Evolutionary conservation across 2,329 filamentous ascomycete genomes (phyloP).

Genomic region (Botrytis fragariae): DNA sequence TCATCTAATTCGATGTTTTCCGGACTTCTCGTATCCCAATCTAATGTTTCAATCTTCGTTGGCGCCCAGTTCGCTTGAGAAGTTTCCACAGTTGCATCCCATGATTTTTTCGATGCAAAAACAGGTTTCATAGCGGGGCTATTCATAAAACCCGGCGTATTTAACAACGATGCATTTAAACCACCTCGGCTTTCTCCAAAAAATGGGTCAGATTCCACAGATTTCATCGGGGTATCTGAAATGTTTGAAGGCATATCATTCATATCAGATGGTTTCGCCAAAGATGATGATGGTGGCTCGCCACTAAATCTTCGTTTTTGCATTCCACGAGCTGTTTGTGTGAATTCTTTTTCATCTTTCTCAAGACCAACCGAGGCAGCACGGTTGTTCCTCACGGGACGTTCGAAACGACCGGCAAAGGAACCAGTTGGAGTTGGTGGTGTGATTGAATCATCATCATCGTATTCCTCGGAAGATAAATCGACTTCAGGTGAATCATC

Average conservation of each 20-base stretch:
- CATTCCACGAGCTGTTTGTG: constrained; percentile 85
- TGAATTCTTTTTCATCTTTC: constrained; percentile 95
- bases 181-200: constrained; percentile 38
- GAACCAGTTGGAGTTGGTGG: constrained; percentile 63
- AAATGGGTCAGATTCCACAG: constrained; percentile 33
- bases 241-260: constrained; percentile 21
- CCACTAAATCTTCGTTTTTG: constrained; percentile 55
- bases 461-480: constrained; percentile 81
- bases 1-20: constrained; percentile 92
- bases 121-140: constrained; percentile 54
- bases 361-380: constrained; percentile 87
- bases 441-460: constrained; percentile 64
- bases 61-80: constrained; percentile 24
- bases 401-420: constrained; percentile 50
- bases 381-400: constrained; percentile 59
- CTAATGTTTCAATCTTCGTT: constrained; percentile 44
- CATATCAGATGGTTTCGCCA: constrained; percentile 46
- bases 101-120: constrained; percentile 46
- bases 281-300: constrained; percentile 50
- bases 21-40: constrained; percentile 66
- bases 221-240: constrained; percentile 30
- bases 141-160: constrained; percentile 41
- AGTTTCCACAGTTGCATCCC: constrained; percentile 39
- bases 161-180: constrained; percentile 21
- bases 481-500: constrained; percentile 79